Evolutionary conservation across 148 eudicot genomes (phyloP).

Genomic region (Vaccinium myrtillus): DNA sequence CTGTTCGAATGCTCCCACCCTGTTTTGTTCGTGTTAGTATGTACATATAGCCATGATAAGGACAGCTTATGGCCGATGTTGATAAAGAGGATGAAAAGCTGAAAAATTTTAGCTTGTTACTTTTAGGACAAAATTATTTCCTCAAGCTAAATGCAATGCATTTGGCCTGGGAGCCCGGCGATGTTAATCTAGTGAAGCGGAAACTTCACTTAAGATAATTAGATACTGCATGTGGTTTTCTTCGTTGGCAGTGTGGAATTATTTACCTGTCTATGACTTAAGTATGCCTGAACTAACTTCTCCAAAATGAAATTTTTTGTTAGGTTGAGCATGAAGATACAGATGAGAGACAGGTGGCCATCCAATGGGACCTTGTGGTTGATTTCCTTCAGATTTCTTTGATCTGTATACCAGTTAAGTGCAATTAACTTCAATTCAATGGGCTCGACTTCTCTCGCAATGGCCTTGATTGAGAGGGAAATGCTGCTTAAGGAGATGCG

Average conservation of each 20-base stretch:
- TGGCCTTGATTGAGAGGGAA: neutral
- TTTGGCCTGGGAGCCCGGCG: neutral
- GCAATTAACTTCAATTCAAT: neutral
- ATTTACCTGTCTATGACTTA: neutral
- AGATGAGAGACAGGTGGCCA: constrained; percentile 32
- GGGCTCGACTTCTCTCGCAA: neutral
- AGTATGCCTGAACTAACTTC: neutral
- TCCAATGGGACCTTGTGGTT: constrained; percentile 14
- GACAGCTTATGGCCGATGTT: neutral
- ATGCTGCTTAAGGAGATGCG: neutral
- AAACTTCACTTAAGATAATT: neutral
- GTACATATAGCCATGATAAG: neutral
- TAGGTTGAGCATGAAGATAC: constrained; percentile 61
- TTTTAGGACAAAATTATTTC: neutral
- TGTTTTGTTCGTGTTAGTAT: neutral
- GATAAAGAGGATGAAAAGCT: neutral
- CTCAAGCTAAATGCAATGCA: neutral
- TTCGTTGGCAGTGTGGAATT: neutral
- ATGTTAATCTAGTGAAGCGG: neutral
- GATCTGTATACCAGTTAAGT: neutral
- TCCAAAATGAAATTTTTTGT: neutral
- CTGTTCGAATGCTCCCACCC: neutral
- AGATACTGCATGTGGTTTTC: neutral
- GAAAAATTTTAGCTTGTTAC: neutral
- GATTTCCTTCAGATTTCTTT: neutral